Base-by-base conservation (phyloP, 345 rosid species). In the Brassica juncea region DNA sequence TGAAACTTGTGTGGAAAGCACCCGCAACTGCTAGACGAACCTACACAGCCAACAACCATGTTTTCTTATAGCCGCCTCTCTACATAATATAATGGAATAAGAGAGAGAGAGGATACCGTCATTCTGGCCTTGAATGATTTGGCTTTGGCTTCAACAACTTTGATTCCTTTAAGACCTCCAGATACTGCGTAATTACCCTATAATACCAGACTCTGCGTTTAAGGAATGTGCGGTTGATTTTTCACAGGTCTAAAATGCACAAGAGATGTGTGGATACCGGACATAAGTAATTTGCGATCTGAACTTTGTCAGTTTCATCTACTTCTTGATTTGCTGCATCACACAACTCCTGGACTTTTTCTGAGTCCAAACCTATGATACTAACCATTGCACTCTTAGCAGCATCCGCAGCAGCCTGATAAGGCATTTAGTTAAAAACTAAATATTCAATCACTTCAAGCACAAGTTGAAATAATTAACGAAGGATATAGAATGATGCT, bases 151-250 rank as follows among this genome's bases (percentile, higher is more conserved):
- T 96, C 95, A 66, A 93, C 94, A 68, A 81, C 97, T 84, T 96
- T 97, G 32, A 93, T 84, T 80, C 98, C 99, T 72, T 89, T 90
- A 47, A 92, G 81, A 75, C 99, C 98, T 30, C 98, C 99, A 72
- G 98, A 96, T 9, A 96, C 97, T 55, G 95, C 97, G 78, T 93
- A 96, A 73, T 96, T 96, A 60, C 99, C 98, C 99, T 96, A 60
- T 31, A 72, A 79, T 16, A 69, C 75, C 37, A 58, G 64, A 82
- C 5, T 0, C 5, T 0, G 0, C 10, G 7, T 42, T 16, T 6
- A 62, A 57, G 12, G 35, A 61, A 62, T 19, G 70, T 11, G 42
- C 31, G n/a, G 9, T 3, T 60, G 58, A 39, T 30, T 27, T 34
- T n/a, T 47, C 8, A 25, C 42, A 63, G 69, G 77, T 72, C 5